Conservation (phyloP, 2,329 filamentous ascomycete genomes). For the Metarhizium sp. region DNA sequence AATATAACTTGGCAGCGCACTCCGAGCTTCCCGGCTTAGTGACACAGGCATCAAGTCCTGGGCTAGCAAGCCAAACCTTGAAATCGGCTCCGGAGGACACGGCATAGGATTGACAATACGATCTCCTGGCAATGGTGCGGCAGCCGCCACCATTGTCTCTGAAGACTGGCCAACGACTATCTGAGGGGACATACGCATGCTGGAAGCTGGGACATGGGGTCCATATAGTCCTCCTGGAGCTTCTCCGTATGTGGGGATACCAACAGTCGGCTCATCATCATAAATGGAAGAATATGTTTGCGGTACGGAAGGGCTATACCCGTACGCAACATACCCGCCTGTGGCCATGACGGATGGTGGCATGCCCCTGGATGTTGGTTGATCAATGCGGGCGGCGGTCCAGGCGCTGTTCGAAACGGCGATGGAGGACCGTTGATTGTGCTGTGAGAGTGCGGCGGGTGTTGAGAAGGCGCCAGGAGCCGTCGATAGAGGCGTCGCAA, state of each 20-base stretch:
- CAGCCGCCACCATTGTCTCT: conserved; percentile 39
- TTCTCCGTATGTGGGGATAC: conserved; percentile 27
- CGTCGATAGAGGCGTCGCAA: conserved; percentile 30
- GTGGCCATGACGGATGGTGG: conserved; percentile 13
- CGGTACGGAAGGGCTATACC: conserved; percentile 17
- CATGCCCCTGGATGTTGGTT: conserved; percentile 11
- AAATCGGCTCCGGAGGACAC: conserved; percentile 31
- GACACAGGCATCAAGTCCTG: conserved; percentile 18
- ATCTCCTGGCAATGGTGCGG: conserved; percentile 27
- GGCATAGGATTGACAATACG: conserved; percentile 24
- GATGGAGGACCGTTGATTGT: conserved; percentile 22
- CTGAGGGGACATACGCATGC: conserved; percentile 40
- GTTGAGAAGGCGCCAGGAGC: conserved; percentile 39
- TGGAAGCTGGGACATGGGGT: conserved; percentile 26
- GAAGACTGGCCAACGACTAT: conserved; percentile 35
- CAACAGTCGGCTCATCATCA: conserved; percentile 18
- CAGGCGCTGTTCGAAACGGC: conserved; percentile 19
- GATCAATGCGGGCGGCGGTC: conserved; percentile 19
- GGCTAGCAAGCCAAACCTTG: conserved; percentile 24
- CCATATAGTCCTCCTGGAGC: conserved; percentile 18
- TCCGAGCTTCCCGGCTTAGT: conserved; percentile 29
- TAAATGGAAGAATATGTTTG: conserved; percentile 24
- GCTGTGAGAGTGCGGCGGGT: conserved; percentile 13
- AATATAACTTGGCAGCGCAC: conserved; percentile 39
- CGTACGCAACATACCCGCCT: conserved; percentile 20